A percentile compares a stretch with the other conserved stretches of the same genome.
phyloP scores from a whole-genome alignment of 345 rosid genomes.

The Gossypium mustelinum region DNA sequence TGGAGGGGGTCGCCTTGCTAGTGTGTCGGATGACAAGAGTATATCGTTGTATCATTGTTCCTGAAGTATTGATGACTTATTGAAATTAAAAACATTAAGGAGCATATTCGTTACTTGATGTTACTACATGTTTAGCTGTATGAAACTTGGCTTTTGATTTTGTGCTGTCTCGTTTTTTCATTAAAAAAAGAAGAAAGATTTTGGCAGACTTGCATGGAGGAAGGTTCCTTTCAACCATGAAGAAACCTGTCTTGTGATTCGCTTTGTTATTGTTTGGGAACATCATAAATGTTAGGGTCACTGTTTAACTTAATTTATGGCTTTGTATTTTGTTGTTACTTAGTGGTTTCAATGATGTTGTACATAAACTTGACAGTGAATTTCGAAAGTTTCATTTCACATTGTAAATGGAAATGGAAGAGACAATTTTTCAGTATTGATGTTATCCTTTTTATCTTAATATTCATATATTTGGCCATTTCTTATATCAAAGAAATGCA shows the following conservation, averaged over 20 bases:
- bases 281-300: neutral
- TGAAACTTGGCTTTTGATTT: neutral
- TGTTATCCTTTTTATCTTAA: too few relatives aligned
- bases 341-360: neutral
- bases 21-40: conserved; percentile 95
- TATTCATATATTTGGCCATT: too few relatives aligned
- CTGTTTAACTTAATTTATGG: neutral
- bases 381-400: too few relatives aligned
- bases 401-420: too few relatives aligned
- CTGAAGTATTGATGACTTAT: conserved; percentile 22
- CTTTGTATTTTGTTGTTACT: neutral
- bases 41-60: conserved; percentile 82
- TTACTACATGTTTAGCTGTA: neutral
- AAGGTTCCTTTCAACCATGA: neutral
- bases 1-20: conserved; percentile 64
- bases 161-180: neutral
- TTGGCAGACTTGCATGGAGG: neutral
- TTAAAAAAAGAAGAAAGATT: neutral
- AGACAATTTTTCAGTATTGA: too few relatives aligned
- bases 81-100: neutral
- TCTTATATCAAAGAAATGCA: too few relatives aligned
- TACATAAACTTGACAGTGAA: neutral
- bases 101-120: neutral
- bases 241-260: neutral
- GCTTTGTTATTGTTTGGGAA: neutral